Evolutionary conservation across 2,329 filamentous ascomycete species (phyloP), one percentile per base, ranked within the genome.

Genomic region (Ophiostoma pallidulum): DNA sequence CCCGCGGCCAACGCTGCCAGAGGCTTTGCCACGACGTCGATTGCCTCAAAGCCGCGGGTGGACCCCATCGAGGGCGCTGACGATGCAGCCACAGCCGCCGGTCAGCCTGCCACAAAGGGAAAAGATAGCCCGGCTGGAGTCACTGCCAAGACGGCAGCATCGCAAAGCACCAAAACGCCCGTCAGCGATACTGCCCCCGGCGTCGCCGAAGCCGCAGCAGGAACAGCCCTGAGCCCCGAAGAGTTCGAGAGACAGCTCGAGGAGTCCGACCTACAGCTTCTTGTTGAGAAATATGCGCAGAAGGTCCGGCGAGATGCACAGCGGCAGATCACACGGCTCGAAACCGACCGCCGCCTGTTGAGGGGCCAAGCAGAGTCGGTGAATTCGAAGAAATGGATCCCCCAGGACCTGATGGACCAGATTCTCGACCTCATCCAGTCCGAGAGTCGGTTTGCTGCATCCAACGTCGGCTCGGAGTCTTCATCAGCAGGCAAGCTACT

Each of bases 11-110:
- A 96, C 65, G 87, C 90, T 51, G 88, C 89, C 33, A 77, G 92
- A 64, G 92, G 90, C 16, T 94, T 96, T 68, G 88, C 91, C 54
- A 98, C 92, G 5, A 94, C 87, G 12, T 97, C 91, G 1, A 77
- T 94, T 51, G 87, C 89, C 37, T 94, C 88, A 20, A 94, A 90
- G 58, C 74, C 80, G 8, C 76, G 86, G 62, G 72, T 77, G 39
- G 88, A 91, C 51, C 62, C 59, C 35, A 55, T 62, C 42, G 69
- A 73, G 52, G 52, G 60, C 45, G 43, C 55, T 33, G 60, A 63
- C 20, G 65, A n/a, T n/a, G n/a, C n/a, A n/a, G n/a, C 41, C 39
- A 41, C 50, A n/a, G 12, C 39, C 14, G n/a, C 41, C 20, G n/a
- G 35, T 8, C 39, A 32, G 20, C 12, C 47, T 22, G 31, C 50